Conservation (phyloP, 2,329 filamentous ascomycete species). For the Botryotinia convoluta region DNA sequence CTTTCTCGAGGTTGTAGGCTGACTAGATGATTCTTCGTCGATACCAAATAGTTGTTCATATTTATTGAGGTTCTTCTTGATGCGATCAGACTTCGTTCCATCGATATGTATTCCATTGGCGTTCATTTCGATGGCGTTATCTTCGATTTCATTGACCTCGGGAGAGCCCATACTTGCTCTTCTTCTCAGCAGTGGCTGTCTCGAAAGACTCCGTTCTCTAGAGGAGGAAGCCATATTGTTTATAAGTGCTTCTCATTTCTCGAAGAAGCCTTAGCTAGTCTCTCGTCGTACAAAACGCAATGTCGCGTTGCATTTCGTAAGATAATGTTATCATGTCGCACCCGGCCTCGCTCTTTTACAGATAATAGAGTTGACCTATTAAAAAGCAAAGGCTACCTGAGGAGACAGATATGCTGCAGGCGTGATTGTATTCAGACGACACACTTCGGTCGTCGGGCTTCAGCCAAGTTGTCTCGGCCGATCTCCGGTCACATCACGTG, state of each 20-base stretch:
- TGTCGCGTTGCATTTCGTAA: slow-evolving; percentile 5
- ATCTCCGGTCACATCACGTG: not conserved
- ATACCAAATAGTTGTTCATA: slow-evolving; percentile 41
- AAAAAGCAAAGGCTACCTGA: not conserved
- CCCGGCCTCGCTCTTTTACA: not conserved
- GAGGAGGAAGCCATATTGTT: slow-evolving; percentile 10
- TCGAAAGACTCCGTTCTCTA: not conserved
- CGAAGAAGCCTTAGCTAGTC: slow-evolving; percentile 3
- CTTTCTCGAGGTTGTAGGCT: slow-evolving; percentile 42
- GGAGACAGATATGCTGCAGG: not conserved
- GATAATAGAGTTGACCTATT: not conserved
- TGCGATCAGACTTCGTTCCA: slow-evolving; percentile 24
- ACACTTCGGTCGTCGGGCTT: not conserved
- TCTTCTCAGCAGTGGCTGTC: slow-evolving; percentile 1
- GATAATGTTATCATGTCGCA: slow-evolving; percentile 1
- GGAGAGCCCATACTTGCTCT: slow-evolving; percentile 2
- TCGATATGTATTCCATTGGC: slow-evolving; percentile 18
- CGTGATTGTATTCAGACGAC: not conserved
- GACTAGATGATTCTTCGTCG: slow-evolving; percentile 40
- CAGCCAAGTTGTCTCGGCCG: not conserved
- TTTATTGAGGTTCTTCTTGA: slow-evolving; percentile 31
- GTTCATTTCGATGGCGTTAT: slow-evolving; percentile 16
- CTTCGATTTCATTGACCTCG: slow-evolving; percentile 18
- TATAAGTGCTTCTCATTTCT: not conserved
- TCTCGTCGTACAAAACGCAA: not conserved